phyloP scores from a whole-genome alignment of 2,329 filamentous ascomycete species.

The Dothideomycetes sp. region DNA sequence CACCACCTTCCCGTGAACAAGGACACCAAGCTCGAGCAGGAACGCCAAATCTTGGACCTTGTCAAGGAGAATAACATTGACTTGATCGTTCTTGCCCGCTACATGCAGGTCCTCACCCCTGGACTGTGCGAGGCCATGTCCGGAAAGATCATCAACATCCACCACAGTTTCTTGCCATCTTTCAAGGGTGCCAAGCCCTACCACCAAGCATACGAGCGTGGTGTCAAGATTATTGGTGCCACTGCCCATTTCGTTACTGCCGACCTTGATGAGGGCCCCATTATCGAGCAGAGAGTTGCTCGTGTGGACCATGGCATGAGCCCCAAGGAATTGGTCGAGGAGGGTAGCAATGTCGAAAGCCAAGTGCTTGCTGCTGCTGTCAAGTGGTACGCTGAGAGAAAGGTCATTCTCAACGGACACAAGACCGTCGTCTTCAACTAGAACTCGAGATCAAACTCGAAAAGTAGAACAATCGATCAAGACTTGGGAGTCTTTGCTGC shows the following conservation, averaged over 20 bases:
- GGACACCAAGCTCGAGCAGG: conserved; percentile 67
- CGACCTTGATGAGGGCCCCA: conserved; percentile 75
- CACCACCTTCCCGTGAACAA: conserved; percentile 69
- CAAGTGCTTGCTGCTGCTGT: conserved; percentile 72
- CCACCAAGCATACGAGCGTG: conserved; percentile 76
- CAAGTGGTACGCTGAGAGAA: conserved; percentile 71
- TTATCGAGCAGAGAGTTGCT: conserved; percentile 74
- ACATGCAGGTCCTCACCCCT: conserved; percentile 79
- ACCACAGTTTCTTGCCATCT: conserved; percentile 74
- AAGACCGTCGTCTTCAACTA: conserved; percentile 70
- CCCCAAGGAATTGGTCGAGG: conserved; percentile 64
- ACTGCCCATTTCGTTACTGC: conserved; percentile 80
- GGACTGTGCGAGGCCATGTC: conserved; percentile 67
- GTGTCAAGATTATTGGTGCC: conserved; percentile 80
- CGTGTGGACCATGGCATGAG: conserved; percentile 68
- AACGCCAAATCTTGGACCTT: conserved; percentile 59
- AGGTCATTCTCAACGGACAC: conserved; percentile 65
- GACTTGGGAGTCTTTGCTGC: no score
- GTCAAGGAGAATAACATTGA: conserved; percentile 60
- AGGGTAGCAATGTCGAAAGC: conserved; percentile 75
- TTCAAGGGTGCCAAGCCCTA: conserved; percentile 87
- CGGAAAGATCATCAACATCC: conserved; percentile 84
- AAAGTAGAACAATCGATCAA: no score
- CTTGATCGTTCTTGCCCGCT: conserved; percentile 69
- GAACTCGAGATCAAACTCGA: no score